Base-by-base conservation (phyloP, 257 asterid species). In the Capsicum baccatum region DNA sequence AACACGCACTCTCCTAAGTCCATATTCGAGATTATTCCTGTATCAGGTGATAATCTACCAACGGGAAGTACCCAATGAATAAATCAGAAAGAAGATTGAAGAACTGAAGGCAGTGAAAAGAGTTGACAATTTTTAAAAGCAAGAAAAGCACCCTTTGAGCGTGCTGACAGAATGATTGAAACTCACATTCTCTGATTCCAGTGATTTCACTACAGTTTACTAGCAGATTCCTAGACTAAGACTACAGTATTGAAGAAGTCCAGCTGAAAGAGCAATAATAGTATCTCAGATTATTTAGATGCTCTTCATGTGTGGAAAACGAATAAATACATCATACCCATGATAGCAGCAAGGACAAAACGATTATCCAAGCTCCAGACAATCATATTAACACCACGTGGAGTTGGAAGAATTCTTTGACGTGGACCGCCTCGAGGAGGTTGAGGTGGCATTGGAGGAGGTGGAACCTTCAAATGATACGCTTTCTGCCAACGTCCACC, bases 351-450 rank as follows among this genome's bases (percentile, higher is more conserved):
- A 84, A 97, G 99, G 78, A 97, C 99, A 87, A 94, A 97, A 57
- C 99, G 99, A 87, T 97, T 97, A 89, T 97, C 99, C 87, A 97
- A 89, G 87, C 99, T 97, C 99, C 99, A 97, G 44, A 92, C 93
- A 70, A 97, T 94, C 99, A 97, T 97, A 88, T 97, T 95, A 83
- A 97, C 99, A 84, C 99, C 99, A 81, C 99, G 98, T 66, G 99
- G 99, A 66, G 99, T 92, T 80, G 99, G 99, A 91, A 95, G 94
- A 85, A 95, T 87, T 90, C 99, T 94, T 87, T 95, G 98, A 80
- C 99, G 99, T 68, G 99, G 99, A 81, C 99, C 99, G 50, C 99
- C 99, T 86, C 98, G 89, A 63, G 98, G 95, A 9, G 97, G 98
- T 90, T 97, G 99, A 88, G 99, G 99, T 19, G 96, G 95, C 96